Evolutionary conservation across 805 yeast genomes (phyloP).

Genomic region (Yarrowia keelungensis): DNA sequence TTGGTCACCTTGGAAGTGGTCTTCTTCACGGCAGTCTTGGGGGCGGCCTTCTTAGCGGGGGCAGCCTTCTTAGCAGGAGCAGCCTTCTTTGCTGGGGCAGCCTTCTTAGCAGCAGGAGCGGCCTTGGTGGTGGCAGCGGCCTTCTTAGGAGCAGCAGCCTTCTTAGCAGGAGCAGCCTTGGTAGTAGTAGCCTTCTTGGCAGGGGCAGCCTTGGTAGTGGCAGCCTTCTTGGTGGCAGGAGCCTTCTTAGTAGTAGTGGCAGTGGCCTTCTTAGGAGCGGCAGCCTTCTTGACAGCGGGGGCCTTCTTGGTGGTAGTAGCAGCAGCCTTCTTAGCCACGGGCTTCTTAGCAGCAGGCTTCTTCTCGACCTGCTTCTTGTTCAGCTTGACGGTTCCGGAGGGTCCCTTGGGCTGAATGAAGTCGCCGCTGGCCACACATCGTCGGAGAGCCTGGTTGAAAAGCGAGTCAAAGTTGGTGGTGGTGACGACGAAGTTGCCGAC

Average conservation of each 20-base stretch:
- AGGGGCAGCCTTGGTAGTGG: slow-evolving; percentile 43
- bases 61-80: slow-evolving; percentile 48
- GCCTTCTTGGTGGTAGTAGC: slow-evolving; percentile 48
- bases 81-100: slow-evolving; percentile 45
- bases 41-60: slow-evolving; percentile 45
- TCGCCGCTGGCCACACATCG: slow-evolving; percentile 81
- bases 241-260: slow-evolving; percentile 48
- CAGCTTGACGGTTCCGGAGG: slow-evolving; percentile 83
- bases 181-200: not conserved
- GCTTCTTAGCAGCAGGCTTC: slow-evolving; percentile 48
- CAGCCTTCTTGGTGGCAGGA: slow-evolving; percentile 42
- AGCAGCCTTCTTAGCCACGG: slow-evolving; percentile 30
- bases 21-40: slow-evolving; percentile 45
- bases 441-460: slow-evolving; percentile 77
- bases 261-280: slow-evolving; percentile 44
- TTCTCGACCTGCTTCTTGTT: slow-evolving; percentile 56
- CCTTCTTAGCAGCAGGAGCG: slow-evolving; percentile 46
- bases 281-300: slow-evolving; percentile 44
- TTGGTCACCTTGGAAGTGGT: slow-evolving; percentile 46
- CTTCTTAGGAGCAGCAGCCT: slow-evolving; percentile 44
- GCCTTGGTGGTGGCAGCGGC: slow-evolving; percentile 43
- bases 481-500: slow-evolving; percentile 65
- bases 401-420: slow-evolving; percentile 85
- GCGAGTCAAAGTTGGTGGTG: slow-evolving; percentile 71
- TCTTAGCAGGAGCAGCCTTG: not conserved